A percentile compares a stretch with the other conserved stretches of the same genome.
Evolutionary conservation across 148 eudicot genomes (phyloP).

Genomic region (Rhododendron griersonianum): DNA sequence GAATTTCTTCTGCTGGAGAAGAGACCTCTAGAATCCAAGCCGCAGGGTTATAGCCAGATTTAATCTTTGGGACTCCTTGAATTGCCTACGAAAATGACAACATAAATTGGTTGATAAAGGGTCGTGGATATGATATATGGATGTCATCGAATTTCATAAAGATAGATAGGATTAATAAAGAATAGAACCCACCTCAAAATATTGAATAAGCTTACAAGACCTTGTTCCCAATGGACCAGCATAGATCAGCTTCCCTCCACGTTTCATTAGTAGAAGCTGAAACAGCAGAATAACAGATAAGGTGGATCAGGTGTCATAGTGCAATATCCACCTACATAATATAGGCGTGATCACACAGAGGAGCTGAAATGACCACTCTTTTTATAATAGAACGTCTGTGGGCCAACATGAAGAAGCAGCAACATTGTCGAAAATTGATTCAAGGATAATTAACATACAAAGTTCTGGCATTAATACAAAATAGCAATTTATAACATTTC

Average conservation of each 20-base stretch:
- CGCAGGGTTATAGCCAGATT: slow-evolving; percentile 87
- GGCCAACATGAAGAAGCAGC: neutral
- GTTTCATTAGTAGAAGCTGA: slow-evolving; percentile 97
- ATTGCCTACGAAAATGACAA: slow-evolving; percentile 40
- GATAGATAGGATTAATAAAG: neutral
- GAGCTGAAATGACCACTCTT: neutral
- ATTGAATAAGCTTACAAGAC: slow-evolving; percentile 73
- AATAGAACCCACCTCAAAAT: slow-evolving; percentile 63
- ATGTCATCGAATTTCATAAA: neutral
- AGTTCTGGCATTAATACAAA: neutral
- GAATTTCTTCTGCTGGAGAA: slow-evolving; percentile 71
- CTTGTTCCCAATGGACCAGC: slow-evolving; percentile 89
- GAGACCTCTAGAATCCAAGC: slow-evolving; percentile 99
- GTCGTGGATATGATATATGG: neutral
- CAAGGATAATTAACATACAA: neutral
- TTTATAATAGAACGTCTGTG: neutral
- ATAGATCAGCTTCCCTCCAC: slow-evolving; percentile 94
- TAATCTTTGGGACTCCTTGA: slow-evolving; percentile 82
- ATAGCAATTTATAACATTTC: neutral
- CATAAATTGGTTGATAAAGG: neutral
- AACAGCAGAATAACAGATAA: slow-evolving; percentile 12
- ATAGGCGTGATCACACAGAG: neutral
- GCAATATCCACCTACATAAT: neutral
- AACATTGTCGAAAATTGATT: neutral
- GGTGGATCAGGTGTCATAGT: neutral